Evolutionary conservation across 1,284 basidiomycete species (phyloP).

Genomic region (Rhodotorula sp.): DNA sequence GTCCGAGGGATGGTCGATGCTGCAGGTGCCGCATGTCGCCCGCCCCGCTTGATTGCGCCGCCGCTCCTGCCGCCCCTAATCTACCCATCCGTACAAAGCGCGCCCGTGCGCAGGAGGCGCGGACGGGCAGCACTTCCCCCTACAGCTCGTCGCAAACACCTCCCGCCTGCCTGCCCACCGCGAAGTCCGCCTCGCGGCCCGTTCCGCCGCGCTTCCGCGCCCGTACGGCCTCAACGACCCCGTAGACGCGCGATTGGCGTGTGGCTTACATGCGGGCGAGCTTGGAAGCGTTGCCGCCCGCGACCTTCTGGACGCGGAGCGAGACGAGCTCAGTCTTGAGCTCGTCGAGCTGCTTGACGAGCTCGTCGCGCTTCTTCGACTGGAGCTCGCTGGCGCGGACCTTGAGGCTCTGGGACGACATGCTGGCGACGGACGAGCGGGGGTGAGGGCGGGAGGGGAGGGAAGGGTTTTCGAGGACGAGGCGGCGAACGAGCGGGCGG

Average conservation of each 20-base stretch:
- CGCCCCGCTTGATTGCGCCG: no score
- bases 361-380: conserved; percentile 61
- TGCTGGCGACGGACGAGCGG: background rate
- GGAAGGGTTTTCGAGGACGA: background rate
- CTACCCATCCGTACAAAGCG: no score
- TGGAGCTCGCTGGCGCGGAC: conserved; percentile 43
- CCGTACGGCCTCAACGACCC: background rate
- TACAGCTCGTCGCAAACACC: background rate
- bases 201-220: background rate
- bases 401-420: conserved; percentile 41
- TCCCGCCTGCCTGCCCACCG: background rate
- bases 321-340: conserved; percentile 91
- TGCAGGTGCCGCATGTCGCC: no score
- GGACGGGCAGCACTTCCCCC: background rate
- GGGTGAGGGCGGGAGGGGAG: background rate
- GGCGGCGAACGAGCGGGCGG: background rate
- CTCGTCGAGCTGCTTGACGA: conserved; percentile 90
- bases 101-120: no score
- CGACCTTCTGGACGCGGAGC: conserved; percentile 90
- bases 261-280: conserved; percentile 89
- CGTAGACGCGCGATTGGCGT: background rate
- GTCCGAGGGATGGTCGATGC: no score
- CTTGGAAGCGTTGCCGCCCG: conserved; percentile 93
- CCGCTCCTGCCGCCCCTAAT: no score
- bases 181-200: background rate